Evolutionary conservation across 192 early-diverging fungal genomes (phyloP), one percentile per base, ranked within the genome.

Genomic region (Phlyctochytrium arcticum): DNA sequence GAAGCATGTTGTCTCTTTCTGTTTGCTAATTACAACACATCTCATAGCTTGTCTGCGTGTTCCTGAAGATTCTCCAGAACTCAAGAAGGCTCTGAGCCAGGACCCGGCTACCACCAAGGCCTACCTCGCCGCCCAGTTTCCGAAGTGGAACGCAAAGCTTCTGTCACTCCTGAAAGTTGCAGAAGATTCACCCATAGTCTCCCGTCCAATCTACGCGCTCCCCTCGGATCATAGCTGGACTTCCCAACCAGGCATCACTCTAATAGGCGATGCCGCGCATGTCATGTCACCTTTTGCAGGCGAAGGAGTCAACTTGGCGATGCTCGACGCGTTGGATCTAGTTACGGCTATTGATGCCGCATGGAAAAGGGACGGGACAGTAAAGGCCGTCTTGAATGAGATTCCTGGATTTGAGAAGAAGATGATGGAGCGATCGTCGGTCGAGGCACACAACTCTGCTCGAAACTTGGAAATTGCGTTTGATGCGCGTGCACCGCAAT

Each of bases 181-280:
- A n/a, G 49, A 51, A n/a, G 49, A 51, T 26, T 9, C n/a, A n/a
- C 49, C 49, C 49, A 51, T 68, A 19, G 33, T 34, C 46, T 21
- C 57, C 5, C 60, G 67, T 5, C 61, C 61, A 4, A 71, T 80
- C 58, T 76, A 75, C 48, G 58, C 53, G 6, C 30, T 80, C 6
- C 72, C 67, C 29, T 33, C 59, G 4, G 69, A 57, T 12, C 62
- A 68, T 44, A 27, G 33, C 7, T 80, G 76, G 72, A 24, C 27
- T 3, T 36, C 51, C 0, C 36, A 62, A 26, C 62, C 63, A 2
- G 76, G 76, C 9, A 46, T 75, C 48, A 79, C 72, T 6, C 50
- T 80, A 17, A 30, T 80, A 32, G 78, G 78, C 26, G 78, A 80
- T 50, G 78, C 78, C 10, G 78, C 78, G 15, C 78, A 80, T 36